These are phyloP conservation scores for Saturnispora quitensis DNA, from an alignment of 805 yeast genomes.

Conservation along the genomic window DNA sequence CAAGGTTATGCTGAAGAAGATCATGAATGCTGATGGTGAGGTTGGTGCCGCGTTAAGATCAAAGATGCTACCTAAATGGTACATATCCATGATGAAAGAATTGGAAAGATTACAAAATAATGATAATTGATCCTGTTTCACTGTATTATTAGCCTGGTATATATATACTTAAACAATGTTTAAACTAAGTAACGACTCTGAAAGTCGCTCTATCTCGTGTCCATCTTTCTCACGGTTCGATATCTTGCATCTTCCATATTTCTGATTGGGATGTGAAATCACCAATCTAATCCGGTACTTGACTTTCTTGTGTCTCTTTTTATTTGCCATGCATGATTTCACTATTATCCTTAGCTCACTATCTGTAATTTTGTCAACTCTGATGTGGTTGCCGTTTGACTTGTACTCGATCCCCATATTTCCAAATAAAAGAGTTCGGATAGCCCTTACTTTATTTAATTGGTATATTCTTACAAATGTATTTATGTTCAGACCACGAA, in stretches of 20 bases:
- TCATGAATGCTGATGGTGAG: slow-evolving; percentile 23
- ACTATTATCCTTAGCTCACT: not conserved
- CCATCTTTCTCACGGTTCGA: not conserved
- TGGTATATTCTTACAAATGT: too few relatives aligned
- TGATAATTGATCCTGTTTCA: not conserved
- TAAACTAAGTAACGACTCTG: not conserved
- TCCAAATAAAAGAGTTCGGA: not conserved
- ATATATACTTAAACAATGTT: not conserved
- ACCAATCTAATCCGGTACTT: not conserved
- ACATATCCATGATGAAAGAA: slow-evolving; percentile 7
- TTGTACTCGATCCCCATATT: not conserved
- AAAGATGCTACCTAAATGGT: slow-evolving; percentile 21
- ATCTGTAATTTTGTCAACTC: not conserved
- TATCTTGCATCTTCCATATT: not conserved
- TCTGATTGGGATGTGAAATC: not conserved
- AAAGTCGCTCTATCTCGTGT: not conserved
- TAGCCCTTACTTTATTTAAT: not conserved
- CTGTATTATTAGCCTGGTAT: not conserved
- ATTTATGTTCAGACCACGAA: too few relatives aligned
- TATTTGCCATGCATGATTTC: not conserved
- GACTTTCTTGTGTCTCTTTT: not conserved
- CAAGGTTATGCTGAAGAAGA: slow-evolving; percentile 23
- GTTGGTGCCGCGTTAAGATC: slow-evolving; percentile 19
- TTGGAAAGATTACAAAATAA: slow-evolving; percentile 7
- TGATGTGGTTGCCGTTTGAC: not conserved